Percentiles rank a stretch among this genome's conserved stretches.
phyloP scores from a whole-genome alignment of 306 rosid species.

The Begonia loranthoides region DNA sequence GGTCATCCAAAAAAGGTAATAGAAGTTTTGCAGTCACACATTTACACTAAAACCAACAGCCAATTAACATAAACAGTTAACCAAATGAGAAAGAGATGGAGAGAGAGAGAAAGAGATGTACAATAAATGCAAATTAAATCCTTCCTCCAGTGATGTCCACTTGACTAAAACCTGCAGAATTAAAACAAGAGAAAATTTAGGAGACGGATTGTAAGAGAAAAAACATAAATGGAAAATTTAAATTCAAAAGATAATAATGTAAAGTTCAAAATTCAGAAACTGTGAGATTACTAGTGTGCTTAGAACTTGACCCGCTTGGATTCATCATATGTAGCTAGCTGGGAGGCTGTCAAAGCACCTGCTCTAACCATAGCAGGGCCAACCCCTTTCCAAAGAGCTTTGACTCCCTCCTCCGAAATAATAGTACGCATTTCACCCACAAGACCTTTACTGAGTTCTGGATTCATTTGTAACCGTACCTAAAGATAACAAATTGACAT shows the following conservation, averaged over 20 bases:
- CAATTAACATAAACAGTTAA: neutral
- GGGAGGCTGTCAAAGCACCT: slow-evolving; percentile 87
- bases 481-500: slow-evolving; percentile 26
- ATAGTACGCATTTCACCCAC: slow-evolving; percentile 43
- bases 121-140: slow-evolving; percentile 64
- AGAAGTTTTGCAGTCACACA: neutral
- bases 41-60: neutral
- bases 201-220: slow-evolving; percentile 1
- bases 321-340: slow-evolving; percentile 86
- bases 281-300: slow-evolving; percentile 26
- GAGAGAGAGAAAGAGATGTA: slow-evolving; percentile 23
- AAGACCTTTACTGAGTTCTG: slow-evolving; percentile 40
- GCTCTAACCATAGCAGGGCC: slow-evolving; percentile 98
- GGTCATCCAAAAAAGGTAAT: neutral
- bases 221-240: neutral
- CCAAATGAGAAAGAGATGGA: slow-evolving; percentile 1
- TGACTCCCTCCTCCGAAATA: slow-evolving; percentile 63
- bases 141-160: slow-evolving; percentile 68
- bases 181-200: slow-evolving; percentile 12
- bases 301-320: slow-evolving; percentile 75
- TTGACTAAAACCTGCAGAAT: slow-evolving; percentile 50
- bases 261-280: slow-evolving; percentile 13
- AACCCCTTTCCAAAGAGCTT: slow-evolving; percentile 84
- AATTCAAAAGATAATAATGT: slow-evolving; percentile 6
- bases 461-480: slow-evolving; percentile 89